phyloP scores from a whole-genome alignment of 768 basidiomycete genomes.

The Lactarius pseudohatsudake region DNA sequence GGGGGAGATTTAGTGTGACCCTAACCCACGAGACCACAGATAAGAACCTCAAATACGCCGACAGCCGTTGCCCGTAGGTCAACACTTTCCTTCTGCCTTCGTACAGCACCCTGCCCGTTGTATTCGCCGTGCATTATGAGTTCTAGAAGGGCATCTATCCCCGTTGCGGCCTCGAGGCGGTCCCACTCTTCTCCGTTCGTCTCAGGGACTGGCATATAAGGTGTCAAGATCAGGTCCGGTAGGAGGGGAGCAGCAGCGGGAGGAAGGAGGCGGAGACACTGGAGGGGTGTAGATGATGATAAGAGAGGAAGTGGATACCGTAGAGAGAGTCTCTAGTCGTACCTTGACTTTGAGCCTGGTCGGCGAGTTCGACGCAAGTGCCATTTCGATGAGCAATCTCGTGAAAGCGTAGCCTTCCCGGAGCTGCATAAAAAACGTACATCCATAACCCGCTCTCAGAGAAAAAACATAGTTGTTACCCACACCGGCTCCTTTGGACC shows the following conservation, averaged over 20 bases:
- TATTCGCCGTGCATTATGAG: conserved; percentile 88
- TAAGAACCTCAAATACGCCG: conserved; percentile 74
- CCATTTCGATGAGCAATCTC: conserved; percentile 83
- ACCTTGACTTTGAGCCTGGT: conserved; percentile 86
- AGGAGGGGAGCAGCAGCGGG: conserved; percentile 57
- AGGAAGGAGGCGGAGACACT: conserved; percentile 63
- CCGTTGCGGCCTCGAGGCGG: conserved; percentile 74
- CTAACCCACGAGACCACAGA: background rate
- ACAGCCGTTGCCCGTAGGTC: conserved; percentile 78
- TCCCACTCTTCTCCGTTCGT: conserved; percentile 94
- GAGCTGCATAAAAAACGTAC: conserved; percentile 40
- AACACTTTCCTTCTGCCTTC: conserved; percentile 61
- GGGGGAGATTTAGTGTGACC: conserved; percentile 15
- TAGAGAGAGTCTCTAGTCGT: conserved; percentile 19
- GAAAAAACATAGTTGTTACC: conserved; percentile 34
- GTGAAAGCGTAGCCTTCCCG: conserved; percentile 60
- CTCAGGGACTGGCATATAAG: conserved; percentile 76
- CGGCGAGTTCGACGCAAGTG: conserved; percentile 92
- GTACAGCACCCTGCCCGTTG: conserved; percentile 59
- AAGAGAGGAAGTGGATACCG: background rate
- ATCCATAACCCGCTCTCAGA: background rate
- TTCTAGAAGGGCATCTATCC: conserved; percentile 79
- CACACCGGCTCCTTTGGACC: conserved; percentile 65
- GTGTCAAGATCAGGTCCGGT: conserved; percentile 63
- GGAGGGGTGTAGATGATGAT: conserved; percentile 37